Evolutionary conservation across 345 rosid genomes (phyloP), one percentile per base, ranked within the genome.

Genomic region (Eucalyptus virginea): DNA sequence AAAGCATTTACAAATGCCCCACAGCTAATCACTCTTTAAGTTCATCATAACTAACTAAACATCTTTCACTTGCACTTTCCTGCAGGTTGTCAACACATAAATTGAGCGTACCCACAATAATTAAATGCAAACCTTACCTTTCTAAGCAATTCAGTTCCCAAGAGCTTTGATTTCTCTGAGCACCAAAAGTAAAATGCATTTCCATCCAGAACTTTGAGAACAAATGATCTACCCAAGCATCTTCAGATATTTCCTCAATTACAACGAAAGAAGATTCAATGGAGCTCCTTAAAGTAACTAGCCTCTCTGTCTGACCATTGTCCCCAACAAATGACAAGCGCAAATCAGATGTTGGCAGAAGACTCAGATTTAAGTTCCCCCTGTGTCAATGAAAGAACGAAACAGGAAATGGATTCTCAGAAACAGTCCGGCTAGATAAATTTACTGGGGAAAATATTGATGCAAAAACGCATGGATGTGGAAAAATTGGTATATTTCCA

Each of bases 81-180:
- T 40, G 62, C 30, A 7, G 16, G 17, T 40, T 21, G 47, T 37
- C 47, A 21, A 77, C 47, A 40, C 83, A 77, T 19, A 37, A 37
- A 21, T 11, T 40, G 83, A 11, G 47, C 16, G 30, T 19, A 40
- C 47, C 83, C 47, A 77, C 45, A 21, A 77, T 42, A 37, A 77
- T 21, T 77, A 67, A 69, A 62, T 19, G 28, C 14, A 81, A 88
- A 26, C 10, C 58, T 48, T 93, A 98, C 99, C 99, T 97, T 98
- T 26, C 94, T 90, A 86, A 95, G 95, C 92, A 98, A 94, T 94
- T 98, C 99, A 89, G 89, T 83, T 90, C 99, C 99, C 89, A 97
- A 88, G 91, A 96, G 98, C 91, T 94, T 96, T 48, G 96, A 96
- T 92, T 95, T 98, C 95, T 98, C 99, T 2, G 99, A 95, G 93